Base-by-base conservation (phyloP, 2,329 filamentous ascomycete genomes). In the Beauveria rudraprayagi region DNA sequence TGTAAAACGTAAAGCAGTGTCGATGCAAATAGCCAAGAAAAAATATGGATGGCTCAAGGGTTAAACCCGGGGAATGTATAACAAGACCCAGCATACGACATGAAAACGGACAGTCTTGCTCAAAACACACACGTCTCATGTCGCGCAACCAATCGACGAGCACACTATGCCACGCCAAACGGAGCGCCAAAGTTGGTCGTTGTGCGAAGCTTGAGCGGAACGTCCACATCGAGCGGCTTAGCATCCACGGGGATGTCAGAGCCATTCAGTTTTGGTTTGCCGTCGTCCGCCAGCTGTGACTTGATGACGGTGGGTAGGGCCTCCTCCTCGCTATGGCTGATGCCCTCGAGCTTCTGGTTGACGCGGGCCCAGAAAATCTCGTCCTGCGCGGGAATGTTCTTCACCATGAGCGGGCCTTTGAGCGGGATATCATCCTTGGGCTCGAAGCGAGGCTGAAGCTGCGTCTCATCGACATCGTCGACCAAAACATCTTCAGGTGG, bases 301-400 rank as follows among this genome's bases (percentile, higher is more conserved):
- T 54, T 60, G 17, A 77, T 68, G 41, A 76, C 75, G 14, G 78
- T 76, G 1, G 81, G 81, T 0, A 80, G 71, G 1, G 77, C 74
- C 43, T 81, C 77, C 43, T 81, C 77, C 22, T 77, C 72, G 16
- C 75, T 76, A 57, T 74, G 76, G 61, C 77, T 77, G 47, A 81
- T 78, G 46, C 78, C 75, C 61, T 80, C 75, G 2, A 85, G 74
- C 67, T 80, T 83, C 66, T 81, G 75, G 43, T 79, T 77, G 17
- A 85, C 69, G 62, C 73, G 72, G 50, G 73, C 72, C 55, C 81
- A 78, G 64, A 85, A 85, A 24, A 79, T 71, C 65, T 83, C 82
- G 62, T 85, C 82, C 54, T 82, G 76, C 1, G 79, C 80, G 1
- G 81, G 81, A 62, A 81, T 79, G 63, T 85, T 85, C 62, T 77